Conservation (phyloP, 495 filamentous ascomycete genomes). For the Penicillium diatomitis region DNA sequence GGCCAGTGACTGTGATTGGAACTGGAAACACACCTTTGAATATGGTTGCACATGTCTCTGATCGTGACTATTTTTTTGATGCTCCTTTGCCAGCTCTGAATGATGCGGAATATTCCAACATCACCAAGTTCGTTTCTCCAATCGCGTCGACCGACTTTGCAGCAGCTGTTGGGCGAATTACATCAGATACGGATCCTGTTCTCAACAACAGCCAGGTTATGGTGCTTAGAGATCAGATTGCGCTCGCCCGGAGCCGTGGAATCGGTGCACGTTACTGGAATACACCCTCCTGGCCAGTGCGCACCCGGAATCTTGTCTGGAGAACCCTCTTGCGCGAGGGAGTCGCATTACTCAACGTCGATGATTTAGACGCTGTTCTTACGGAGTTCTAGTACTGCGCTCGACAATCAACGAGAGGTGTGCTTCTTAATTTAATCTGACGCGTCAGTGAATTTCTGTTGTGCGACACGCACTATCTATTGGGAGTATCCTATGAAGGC, state of each 20-base stretch:
- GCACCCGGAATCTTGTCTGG: constrained; percentile 62
- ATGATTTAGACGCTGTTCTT: constrained; percentile 56
- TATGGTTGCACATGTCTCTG: constrained; percentile 37
- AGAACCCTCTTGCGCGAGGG: constrained; percentile 55
- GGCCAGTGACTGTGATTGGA: constrained; percentile 68
- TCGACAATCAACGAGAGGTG: no score
- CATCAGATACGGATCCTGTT: constrained; percentile 16
- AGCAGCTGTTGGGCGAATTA: constrained; percentile 32
- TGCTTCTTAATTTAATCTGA: no score
- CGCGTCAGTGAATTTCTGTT: no score
- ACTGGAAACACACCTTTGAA: constrained; percentile 73
- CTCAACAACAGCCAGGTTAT: constrained; percentile 44
- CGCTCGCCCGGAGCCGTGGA: constrained; percentile 50
- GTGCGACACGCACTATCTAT: no score
- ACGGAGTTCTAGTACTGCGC: constrained; percentile 20
- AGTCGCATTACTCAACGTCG: constrained; percentile 65
- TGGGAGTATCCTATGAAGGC: no score
- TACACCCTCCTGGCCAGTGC: constrained; percentile 55
- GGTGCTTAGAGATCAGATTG: constrained; percentile 50
- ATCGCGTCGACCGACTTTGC: constrained; percentile 42
- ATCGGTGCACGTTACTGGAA: constrained; percentile 68
- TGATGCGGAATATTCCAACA: constrained; percentile 30
- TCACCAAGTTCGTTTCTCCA: constrained; percentile 40
- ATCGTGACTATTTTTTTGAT: constrained; percentile 56
- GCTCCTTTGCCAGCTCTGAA: constrained; percentile 42